Evolutionary conservation across 169 alveolate species (phyloP).

Genomic region (Babesia divergens): DNA sequence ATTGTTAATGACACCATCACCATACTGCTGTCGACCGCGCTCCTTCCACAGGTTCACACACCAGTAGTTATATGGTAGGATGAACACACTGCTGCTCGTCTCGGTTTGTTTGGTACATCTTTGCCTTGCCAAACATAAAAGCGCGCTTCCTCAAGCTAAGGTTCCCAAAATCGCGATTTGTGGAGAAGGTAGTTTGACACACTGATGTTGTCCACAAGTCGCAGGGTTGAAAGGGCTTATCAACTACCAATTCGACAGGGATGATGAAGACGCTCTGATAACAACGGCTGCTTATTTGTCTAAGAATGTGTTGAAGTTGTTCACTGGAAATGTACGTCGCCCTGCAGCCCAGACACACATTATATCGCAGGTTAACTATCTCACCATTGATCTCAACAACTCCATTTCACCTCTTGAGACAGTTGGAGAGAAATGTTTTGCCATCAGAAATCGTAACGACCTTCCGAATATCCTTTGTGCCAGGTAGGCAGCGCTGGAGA

Average conservation of each 20-base stretch:
- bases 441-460: constrained; percentile 54
- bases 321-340: constrained; percentile 55
- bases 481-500: background rate
- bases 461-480: constrained; percentile 59
- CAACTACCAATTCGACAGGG: constrained; percentile 40
- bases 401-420: constrained; percentile 73
- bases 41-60: constrained; percentile 28
- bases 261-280: constrained; percentile 51
- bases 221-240: constrained; percentile 55
- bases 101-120: background rate
- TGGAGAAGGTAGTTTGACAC: constrained; percentile 36
- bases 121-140: constrained; percentile 23
- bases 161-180: background rate
- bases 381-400: constrained; percentile 61
- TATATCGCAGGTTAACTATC: constrained; percentile 48
- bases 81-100: background rate
- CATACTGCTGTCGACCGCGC: background rate
- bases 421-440: constrained; percentile 68
- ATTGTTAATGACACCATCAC: background rate
- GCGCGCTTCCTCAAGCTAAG: background rate
- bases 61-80: constrained; percentile 5
- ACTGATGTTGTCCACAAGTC: constrained; percentile 16
- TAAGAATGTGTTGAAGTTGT: constrained; percentile 38
- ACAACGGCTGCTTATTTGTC: constrained; percentile 57
- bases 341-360: background rate